A percentile compares a stretch with the other conserved stretches of the same genome.
Evolutionary conservation across 495 filamentous ascomycete genomes (phyloP).

Genomic region (Tuber aestivum): DNA sequence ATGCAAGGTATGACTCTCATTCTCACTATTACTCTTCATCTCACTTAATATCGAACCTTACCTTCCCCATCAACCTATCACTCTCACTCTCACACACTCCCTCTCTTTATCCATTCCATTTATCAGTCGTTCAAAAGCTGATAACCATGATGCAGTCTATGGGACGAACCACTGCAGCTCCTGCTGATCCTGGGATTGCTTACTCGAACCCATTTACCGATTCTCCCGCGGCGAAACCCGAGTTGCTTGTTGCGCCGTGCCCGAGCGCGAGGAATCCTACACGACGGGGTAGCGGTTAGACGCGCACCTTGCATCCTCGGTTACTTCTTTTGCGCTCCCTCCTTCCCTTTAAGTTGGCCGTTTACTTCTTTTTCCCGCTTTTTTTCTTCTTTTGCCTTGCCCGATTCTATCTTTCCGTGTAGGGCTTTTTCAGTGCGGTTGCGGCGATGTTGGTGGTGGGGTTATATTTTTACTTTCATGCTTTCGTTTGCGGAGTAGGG

Average conservation of each 20-base stretch:
- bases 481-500: background rate
- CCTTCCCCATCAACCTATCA: constrained; percentile 2
- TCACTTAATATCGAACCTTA: constrained; percentile 1
- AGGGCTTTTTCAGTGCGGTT: background rate
- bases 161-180: constrained; percentile 23
- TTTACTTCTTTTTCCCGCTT: background rate
- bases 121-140: background rate
- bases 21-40: constrained; percentile 2
- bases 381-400: background rate
- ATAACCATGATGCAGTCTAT: constrained; percentile 19
- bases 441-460: background rate
- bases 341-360: background rate
- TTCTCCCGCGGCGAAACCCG: constrained; percentile 20
- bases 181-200: constrained; percentile 9
- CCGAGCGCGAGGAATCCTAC: constrained; percentile 34
- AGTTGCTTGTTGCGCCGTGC: constrained; percentile 29
- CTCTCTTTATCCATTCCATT: background rate
- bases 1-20: constrained; percentile 26
- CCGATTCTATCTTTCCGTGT: background rate
- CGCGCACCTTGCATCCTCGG: background rate
- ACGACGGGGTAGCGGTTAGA: constrained; percentile 27
- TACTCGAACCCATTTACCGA: constrained; percentile 24
- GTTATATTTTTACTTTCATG: background rate
- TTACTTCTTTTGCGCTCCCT: background rate
- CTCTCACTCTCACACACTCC: no score